phyloP scores from a whole-genome alignment of 73 alveolate species.

The Paramecium sonneborni region DNA sequence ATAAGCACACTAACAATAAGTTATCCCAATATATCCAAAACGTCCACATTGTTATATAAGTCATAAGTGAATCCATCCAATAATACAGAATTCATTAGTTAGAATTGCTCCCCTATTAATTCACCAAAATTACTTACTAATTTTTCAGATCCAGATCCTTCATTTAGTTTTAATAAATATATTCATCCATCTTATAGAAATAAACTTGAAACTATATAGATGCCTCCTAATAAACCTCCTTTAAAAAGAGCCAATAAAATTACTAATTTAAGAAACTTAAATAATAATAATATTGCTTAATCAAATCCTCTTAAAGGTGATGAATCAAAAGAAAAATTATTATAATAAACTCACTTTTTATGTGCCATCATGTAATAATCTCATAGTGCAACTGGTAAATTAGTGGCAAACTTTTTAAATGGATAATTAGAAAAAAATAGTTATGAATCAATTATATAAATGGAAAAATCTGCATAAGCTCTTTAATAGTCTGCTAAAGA shows the following conservation, averaged over 20 bases:
- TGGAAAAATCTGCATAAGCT: slow-evolving; percentile 29
- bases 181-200: neutral
- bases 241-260: slow-evolving; percentile 1
- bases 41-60: slow-evolving; percentile 10
- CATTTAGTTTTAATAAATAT: neutral
- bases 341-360: slow-evolving; percentile 16
- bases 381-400: neutral
- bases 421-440: slow-evolving; percentile 33
- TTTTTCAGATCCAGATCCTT: neutral
- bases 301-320: neutral
- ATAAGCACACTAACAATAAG: slow-evolving; percentile 7
- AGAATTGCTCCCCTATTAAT: neutral
- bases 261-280: neutral
- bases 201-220: neutral
- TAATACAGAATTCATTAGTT: neutral
- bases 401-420: neutral
- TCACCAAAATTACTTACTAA: neutral
- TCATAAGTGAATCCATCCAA: neutral
- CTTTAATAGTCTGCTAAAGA: slow-evolving; percentile 21
- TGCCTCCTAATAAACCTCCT: slow-evolving; percentile 27
- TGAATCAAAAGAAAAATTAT: neutral
- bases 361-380: slow-evolving; percentile 48
- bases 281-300: neutral
- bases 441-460: slow-evolving; percentile 19
- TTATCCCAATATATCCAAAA: neutral